Conservation (phyloP, 2,329 filamentous ascomycete species). For the Diplodia scrobiculata region DNA sequence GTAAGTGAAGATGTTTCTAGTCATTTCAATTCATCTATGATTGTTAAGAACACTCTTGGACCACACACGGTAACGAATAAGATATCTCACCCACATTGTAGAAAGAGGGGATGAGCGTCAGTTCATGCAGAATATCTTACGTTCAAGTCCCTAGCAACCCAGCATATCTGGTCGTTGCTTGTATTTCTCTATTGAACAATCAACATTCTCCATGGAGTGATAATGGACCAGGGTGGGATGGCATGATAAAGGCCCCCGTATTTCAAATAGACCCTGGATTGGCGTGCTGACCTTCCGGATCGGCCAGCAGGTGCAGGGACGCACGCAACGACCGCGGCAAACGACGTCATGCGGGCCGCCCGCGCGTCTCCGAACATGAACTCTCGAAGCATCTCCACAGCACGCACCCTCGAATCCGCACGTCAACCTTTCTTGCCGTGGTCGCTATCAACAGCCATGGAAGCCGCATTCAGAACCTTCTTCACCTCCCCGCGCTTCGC, state of each 20-base stretch:
- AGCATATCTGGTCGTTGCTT: not conserved
- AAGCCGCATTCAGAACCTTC: conserved; percentile 73
- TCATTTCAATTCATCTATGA: too few relatives aligned
- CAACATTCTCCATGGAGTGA: not conserved
- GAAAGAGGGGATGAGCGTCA: too few relatives aligned
- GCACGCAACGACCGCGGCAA: not conserved
- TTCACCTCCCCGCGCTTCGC: conserved; percentile 79
- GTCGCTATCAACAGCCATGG: conserved; percentile 51
- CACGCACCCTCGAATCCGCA: not conserved
- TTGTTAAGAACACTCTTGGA: too few relatives aligned
- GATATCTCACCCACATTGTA: too few relatives aligned
- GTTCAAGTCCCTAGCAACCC: too few relatives aligned
- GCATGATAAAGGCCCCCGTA: not conserved
- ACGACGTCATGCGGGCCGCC: not conserved
- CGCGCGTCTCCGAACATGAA: not conserved
- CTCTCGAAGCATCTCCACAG: not conserved
- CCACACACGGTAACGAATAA: too few relatives aligned
- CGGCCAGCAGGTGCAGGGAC: not conserved
- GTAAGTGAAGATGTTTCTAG: too few relatives aligned
- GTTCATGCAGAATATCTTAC: too few relatives aligned
- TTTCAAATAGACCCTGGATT: not conserved
- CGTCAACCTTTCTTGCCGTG: not conserved
- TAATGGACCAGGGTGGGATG: not conserved
- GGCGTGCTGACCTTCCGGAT: not conserved
- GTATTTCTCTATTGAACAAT: not conserved